These are phyloP conservation scores for Penicillium dipodomyicola DNA, from an alignment of 495 filamentous ascomycete genomes.

Conservation along the genomic window DNA sequence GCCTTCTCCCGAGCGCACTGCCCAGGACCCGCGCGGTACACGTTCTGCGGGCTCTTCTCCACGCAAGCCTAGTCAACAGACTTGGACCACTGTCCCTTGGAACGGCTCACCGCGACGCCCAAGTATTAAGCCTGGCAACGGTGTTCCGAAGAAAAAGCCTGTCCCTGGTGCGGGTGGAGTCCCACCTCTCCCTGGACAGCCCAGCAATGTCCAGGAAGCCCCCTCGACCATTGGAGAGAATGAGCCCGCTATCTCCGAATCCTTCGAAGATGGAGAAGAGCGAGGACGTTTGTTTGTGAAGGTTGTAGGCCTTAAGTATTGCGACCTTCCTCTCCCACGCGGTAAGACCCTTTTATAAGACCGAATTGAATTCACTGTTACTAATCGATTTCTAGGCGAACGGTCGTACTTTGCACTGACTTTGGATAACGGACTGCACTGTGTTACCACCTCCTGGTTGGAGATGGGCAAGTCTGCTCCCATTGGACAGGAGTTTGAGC, in stretches of 20 bases:
- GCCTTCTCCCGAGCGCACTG: constrained; percentile 47
- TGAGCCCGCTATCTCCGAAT: constrained; percentile 51
- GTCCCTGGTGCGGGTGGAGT: constrained; percentile 51
- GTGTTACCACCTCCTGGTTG: constrained; percentile 93
- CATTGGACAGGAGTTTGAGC: constrained; percentile 96
- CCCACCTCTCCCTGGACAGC: constrained; percentile 85
- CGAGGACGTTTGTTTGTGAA: constrained; percentile 95
- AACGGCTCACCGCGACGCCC: constrained; percentile 71
- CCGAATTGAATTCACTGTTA: constrained; percentile 11
- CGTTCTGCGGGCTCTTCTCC: constrained; percentile 69
- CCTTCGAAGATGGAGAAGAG: constrained; percentile 76
- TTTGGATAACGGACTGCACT: constrained; percentile 94
- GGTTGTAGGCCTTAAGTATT: constrained; percentile 92
- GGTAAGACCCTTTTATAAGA: constrained; percentile 55
- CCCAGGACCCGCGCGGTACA: constrained; percentile 52
- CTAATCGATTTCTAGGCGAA: constrained; percentile 60
- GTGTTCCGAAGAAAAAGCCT: constrained; percentile 64
- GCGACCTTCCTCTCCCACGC: constrained; percentile 85
- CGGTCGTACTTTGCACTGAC: constrained; percentile 90
- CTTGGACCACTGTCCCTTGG: constrained; percentile 97
- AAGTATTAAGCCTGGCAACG: constrained; percentile 58
- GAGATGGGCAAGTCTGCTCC: constrained; percentile 91
- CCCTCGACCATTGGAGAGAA: constrained; percentile 61
- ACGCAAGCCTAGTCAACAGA: constrained; percentile 73
- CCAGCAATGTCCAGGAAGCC: constrained; percentile 67